These are phyloP conservation scores for Paraphaeosphaeria minitans DNA, from an alignment of 2,329 filamentous ascomycete genomes.

Conservation along the genomic window DNA sequence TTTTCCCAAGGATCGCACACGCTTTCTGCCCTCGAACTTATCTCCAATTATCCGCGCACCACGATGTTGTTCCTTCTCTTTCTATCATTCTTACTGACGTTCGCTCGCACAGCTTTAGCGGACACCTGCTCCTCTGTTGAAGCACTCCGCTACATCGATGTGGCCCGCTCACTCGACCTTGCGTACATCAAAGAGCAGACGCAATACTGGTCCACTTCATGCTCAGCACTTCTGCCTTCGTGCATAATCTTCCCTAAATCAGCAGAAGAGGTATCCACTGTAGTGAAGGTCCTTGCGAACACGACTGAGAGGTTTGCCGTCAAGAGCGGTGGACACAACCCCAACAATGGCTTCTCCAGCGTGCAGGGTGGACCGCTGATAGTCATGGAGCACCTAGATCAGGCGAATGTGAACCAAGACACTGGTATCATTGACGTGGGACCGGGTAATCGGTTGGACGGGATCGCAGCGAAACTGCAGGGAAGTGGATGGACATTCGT, in stretches of 20 bases:
- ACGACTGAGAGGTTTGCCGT: conserved; percentile 58
- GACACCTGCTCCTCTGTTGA: conserved; percentile 29
- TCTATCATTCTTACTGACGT: conserved; percentile 3
- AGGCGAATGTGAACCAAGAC: conserved; percentile 29
- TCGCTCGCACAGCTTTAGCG: conserved; percentile 15
- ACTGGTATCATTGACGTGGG: conserved; percentile 38
- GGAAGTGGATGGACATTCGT: conserved; percentile 47
- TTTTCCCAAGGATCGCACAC: not conserved
- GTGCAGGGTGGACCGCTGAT: conserved; percentile 53
- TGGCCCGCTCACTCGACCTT: conserved; percentile 23
- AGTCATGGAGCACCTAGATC: conserved; percentile 49
- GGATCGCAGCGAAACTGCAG: conserved; percentile 47
- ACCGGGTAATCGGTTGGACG: conserved; percentile 41
- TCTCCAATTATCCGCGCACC: not conserved
- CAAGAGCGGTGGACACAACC: conserved; percentile 57
- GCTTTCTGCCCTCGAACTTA: not conserved
- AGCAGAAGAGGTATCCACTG: conserved; percentile 57
- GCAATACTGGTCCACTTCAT: conserved; percentile 41
- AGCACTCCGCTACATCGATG: conserved; percentile 30
- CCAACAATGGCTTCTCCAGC: conserved; percentile 54
- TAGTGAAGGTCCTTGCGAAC: conserved; percentile 55
- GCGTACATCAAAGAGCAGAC: conserved; percentile 36
- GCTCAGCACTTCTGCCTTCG: conserved; percentile 34
- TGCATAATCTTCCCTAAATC: conserved; percentile 46
- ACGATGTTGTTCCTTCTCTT: conserved; percentile 7